Evolutionary conservation across 2,329 filamentous ascomycete species (phyloP), one percentile per base, ranked within the genome.

Genomic region (Fusarium denticulatum): DNA sequence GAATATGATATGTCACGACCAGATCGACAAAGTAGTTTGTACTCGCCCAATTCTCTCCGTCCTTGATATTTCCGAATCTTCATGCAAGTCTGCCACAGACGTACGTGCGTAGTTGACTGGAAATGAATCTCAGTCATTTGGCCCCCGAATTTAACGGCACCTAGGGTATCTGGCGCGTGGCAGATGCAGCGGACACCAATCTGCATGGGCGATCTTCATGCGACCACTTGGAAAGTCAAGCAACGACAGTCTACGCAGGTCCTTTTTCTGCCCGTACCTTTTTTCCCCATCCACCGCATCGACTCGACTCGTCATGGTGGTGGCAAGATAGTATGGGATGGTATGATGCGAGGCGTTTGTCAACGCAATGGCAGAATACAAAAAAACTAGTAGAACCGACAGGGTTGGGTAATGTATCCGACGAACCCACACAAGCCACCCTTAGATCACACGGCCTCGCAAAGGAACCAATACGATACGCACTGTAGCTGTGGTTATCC

Each of bases 201-300:
- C 70, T 73, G 70, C 70, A 73, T 45, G 45, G 64, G 42, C 61
- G 70, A 72, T 72, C 70, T 59, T 60, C 37, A 72, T 69, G 70
- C 69, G 69, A 64, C 64, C 69, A 69, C 55, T 72, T 72, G 58
- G 49, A 69, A 43, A 43, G 28, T 62, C 28, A 52, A 72, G 37
- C 18, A 46, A 52, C 22, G 60, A 50, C 37, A 57, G 42, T 60
- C 34, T 59, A 57, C 42, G 32, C 57, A 50, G 36, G 37, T 62
- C 30, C 16, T 52, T 53, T 34, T 32, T 63, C 26, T 26, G 20
- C 18, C 18, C n/a, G 63, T 60, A 40, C 45, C 43, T 50, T 42
- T 49, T 57, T 58, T 28, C 39, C 55, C 37, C 37, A 39, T 39
- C 20, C 32, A 52, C 30, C 13, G 36, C 46, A 37, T 50, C 40